Evolutionary conservation across 495 filamentous ascomycete species (phyloP), one percentile per base, ranked within the genome.

Genomic region (Penicillium nucicola): DNA sequence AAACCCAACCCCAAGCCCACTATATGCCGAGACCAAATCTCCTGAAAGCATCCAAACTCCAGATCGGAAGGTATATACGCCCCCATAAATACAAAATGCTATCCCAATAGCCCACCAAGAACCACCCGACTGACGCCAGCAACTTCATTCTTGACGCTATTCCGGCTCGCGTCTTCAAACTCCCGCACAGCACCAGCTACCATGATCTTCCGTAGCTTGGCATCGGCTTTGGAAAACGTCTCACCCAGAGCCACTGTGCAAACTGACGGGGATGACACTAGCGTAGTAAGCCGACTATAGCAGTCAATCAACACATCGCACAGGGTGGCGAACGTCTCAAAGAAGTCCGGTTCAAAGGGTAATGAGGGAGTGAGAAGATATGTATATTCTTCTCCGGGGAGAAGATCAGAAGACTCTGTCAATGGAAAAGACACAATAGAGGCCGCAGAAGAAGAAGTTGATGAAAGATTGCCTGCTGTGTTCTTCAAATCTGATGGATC

Each of bases 311-410:
- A 70, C 2, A 95, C 88, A 66, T 99, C 95, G 70, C 93, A 97
- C 19, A 99, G 75, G 8, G 93, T 97, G n/a, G 91, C 87, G 68
- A 97, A 97, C 0, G 90, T 95, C 70, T 95, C 90, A 66, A 90
- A 95, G 62, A 95, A 99, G 68, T 99, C 93, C 9, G 92, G 92
- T 42, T 97, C 93, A 61, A 99, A 99, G 0, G 93, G 93, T 42
- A 97, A 72, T n/a, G 84, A 85, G 0, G 95, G 95, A 4, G 91
- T 97, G 1, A 93, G 74, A 5, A 99, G 82, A 66, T 92, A 85
- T 1, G 83, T 83, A 55, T 97, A 99, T 59, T 91, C 87, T 66
- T 96, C 92, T 13, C 88, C 74, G 5, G 80, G 69, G 17, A 80
- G 67, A 18, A 82, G 71, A 45, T 81, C 78, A 1, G 79, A 77